phyloP scores from a whole-genome alignment of 208 protist species.

The Borovskyia barvae region DNA sequence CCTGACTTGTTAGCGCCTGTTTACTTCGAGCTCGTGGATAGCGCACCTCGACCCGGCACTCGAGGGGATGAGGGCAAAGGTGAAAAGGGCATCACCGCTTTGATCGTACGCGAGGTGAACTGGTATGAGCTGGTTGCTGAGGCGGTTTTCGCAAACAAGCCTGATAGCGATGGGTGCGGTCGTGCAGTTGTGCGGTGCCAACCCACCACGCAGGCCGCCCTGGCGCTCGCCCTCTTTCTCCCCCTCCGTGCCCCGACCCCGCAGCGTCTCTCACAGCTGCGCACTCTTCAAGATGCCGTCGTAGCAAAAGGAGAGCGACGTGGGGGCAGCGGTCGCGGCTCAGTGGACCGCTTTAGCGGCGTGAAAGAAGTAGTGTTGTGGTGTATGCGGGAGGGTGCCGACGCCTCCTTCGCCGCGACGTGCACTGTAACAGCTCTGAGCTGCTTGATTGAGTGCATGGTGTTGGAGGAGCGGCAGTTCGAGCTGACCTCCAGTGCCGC shows the following conservation, averaged over 20 bases:
- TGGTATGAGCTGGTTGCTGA: slow-evolving; percentile 49
- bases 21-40: slow-evolving; percentile 25
- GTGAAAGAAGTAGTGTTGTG: slow-evolving; percentile 26
- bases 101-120: slow-evolving; percentile 24
- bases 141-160: slow-evolving; percentile 29
- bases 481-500: slow-evolving; percentile 42
- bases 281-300: slow-evolving; percentile 41
- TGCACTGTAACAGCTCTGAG: slow-evolving; percentile 60
- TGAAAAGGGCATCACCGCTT: neutral
- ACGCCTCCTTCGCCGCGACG: neutral
- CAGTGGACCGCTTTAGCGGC: neutral
- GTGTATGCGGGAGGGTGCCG: slow-evolving; percentile 24
- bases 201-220: slow-evolving; percentile 7
- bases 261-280: slow-evolving; percentile 36
- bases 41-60: neutral
- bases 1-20: slow-evolving; percentile 22
- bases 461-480: slow-evolving; percentile 55
- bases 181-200: neutral
- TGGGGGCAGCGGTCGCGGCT: neutral
- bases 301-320: slow-evolving; percentile 11
- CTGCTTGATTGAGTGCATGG: slow-evolving; percentile 72
- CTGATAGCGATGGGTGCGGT: neutral
- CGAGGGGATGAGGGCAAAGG: neutral
- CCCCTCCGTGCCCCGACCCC: slow-evolving; percentile 44
- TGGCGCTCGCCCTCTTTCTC: slow-evolving; percentile 36